These are phyloP conservation scores for Corynascus novoguineensis DNA, from an alignment of 495 filamentous ascomycete genomes.

Conservation along the genomic window DNA sequence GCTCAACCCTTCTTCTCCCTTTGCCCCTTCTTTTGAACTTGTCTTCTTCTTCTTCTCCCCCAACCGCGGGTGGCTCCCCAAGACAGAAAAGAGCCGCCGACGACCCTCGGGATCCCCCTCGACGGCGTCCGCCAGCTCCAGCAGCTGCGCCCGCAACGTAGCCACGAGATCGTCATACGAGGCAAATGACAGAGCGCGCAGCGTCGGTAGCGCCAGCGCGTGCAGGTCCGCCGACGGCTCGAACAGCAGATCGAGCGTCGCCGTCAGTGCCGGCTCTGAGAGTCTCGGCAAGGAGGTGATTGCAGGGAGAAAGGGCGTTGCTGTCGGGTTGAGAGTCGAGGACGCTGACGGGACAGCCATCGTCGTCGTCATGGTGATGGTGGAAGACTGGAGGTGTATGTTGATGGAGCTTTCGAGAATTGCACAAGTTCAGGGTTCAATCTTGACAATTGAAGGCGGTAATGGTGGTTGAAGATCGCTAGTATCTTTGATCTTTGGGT, in stretches of 20 bases:
- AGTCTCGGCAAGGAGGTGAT: conserved; percentile 28
- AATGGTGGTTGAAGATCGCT: too few species aligned
- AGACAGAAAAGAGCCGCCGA: conserved; percentile 51
- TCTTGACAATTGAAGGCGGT: too few species aligned
- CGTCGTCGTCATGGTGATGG: background rate
- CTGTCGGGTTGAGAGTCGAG: conserved; percentile 1
- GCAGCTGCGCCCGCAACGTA: conserved; percentile 46
- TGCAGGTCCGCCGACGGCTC: conserved; percentile 76
- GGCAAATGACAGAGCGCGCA: conserved; percentile 57
- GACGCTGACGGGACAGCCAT: background rate
- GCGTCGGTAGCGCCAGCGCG: conserved; percentile 58
- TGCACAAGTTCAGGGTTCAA: too few species aligned
- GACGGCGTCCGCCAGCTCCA: conserved; percentile 39
- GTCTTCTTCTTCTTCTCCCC: conserved; percentile 41
- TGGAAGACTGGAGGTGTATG: too few species aligned
- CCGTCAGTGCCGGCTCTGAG: conserved; percentile 41
- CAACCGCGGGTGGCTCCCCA: conserved; percentile 83
- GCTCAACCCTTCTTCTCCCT: conserved; percentile 41
- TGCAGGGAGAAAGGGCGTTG: conserved; percentile 32
- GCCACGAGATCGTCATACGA: conserved; percentile 29
- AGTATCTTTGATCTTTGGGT: too few species aligned
- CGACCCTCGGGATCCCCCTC: conserved; percentile 5
- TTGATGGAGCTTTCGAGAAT: too few species aligned
- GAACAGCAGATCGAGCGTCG: conserved; percentile 77
- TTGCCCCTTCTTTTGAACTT: conserved; percentile 47